phyloP scores from a whole-genome alignment of 2,329 filamentous ascomycete genomes.

The Diaporthe amygdali region DNA sequence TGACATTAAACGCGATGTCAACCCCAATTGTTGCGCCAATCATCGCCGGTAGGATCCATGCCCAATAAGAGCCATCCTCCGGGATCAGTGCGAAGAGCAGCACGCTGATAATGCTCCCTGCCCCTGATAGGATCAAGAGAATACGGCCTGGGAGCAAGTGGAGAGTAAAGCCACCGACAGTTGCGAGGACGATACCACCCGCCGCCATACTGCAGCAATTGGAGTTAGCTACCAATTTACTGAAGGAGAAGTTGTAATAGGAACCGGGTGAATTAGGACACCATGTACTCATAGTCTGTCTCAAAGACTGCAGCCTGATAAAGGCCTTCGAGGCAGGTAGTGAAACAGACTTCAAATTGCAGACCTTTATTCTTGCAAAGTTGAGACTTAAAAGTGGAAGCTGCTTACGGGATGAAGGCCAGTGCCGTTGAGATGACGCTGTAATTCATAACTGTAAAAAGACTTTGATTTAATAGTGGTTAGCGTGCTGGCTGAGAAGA shows the following conservation, averaged over 20 bases:
- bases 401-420: conserved; percentile 75
- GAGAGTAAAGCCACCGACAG: conserved; percentile 68
- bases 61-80: conserved; percentile 69
- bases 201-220: too few species aligned
- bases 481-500: conserved; percentile 52
- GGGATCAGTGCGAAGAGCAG: conserved; percentile 71
- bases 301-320: too few species aligned
- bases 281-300: too few species aligned
- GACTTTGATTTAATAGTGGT: conserved; percentile 55
- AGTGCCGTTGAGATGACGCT: conserved; percentile 67
- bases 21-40: conserved; percentile 73
- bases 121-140: conserved; percentile 65
- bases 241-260: too few species aligned
- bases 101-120: conserved; percentile 62
- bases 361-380: too few species aligned
- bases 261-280: too few species aligned
- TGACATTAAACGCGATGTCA: conserved; percentile 77
- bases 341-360: too few species aligned
- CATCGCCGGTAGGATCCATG: conserved; percentile 75
- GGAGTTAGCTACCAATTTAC: too few species aligned
- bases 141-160: conserved; percentile 68
- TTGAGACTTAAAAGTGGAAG: too few species aligned
- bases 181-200: conserved; percentile 70
- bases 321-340: too few species aligned
- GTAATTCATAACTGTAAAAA: conserved; percentile 64